Conservation (phyloP, 2,329 filamentous ascomycete genomes). For the Bipolaris gigantea region DNA sequence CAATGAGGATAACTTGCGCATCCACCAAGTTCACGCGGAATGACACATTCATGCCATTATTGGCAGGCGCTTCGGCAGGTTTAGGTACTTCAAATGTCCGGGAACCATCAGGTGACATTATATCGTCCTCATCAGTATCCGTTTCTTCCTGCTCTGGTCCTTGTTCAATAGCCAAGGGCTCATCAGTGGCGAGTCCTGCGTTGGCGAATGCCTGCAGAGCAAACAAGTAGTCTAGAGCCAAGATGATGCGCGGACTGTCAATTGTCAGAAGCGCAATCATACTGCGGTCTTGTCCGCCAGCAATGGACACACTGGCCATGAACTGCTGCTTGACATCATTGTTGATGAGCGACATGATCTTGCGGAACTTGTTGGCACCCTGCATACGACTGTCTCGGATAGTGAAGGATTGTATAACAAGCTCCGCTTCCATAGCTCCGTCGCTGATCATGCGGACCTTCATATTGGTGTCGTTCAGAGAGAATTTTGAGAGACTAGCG, state of each 20-base stretch:
- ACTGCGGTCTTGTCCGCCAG: slow-evolving; percentile 76
- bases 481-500: slow-evolving; percentile 89
- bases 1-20: slow-evolving; percentile 93
- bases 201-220: slow-evolving; percentile 83
- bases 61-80: slow-evolving; percentile 34
- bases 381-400: slow-evolving; percentile 88
- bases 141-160: slow-evolving; percentile 54
- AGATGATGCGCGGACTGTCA: slow-evolving; percentile 91
- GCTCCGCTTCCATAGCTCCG: slow-evolving; percentile 85
- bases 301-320: slow-evolving; percentile 95
- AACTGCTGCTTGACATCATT: slow-evolving; percentile 91
- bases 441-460: slow-evolving; percentile 94
- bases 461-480: slow-evolving; percentile 85
- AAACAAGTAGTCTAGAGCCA: slow-evolving; percentile 94
- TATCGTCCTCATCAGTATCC: slow-evolving; percentile 43
- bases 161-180: slow-evolving; percentile 65
- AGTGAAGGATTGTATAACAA: slow-evolving; percentile 91
- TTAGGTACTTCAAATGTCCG: slow-evolving; percentile 22
- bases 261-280: slow-evolving; percentile 90
- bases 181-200: slow-evolving; percentile 62
- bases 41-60: slow-evolving; percentile 69
- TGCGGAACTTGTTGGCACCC: slow-evolving; percentile 93
- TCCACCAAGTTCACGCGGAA: slow-evolving; percentile 95
- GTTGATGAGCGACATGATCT: slow-evolving; percentile 97
- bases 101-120: slow-evolving; percentile 39